These are phyloP conservation scores for Neckera pumila DNA, from an alignment of 225 moss, liverwort and hornwort genomes.

Conservation along the genomic window DNA sequence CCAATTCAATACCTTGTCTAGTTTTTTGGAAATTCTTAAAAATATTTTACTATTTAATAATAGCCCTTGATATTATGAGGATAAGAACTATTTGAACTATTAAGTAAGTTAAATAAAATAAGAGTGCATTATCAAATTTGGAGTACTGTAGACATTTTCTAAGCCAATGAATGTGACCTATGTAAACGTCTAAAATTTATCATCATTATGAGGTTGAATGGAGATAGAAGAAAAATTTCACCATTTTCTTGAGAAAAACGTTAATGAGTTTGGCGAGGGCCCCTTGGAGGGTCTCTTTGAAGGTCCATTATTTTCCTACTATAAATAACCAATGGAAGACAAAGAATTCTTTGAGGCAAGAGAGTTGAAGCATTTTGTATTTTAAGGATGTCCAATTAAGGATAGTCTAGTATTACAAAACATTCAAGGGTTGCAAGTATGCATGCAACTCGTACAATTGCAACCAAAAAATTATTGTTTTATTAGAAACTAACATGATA, in stretches of 20 bases:
- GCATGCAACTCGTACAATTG: no score
- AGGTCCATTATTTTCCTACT: no score
- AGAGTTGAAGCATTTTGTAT: neutral
- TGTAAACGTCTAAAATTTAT: neutral
- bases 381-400: neutral
- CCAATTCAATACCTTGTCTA: no score
- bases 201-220: neutral
- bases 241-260: neutral
- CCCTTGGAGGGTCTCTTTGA: neutral
- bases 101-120: neutral
- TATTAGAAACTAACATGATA: no score
- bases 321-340: neutral
- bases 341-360: neutral
- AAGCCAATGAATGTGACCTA: neutral
- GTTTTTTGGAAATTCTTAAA: no score
- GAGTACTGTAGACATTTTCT: neutral
- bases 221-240: rapidly evolving
- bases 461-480: no score
- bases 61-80: no score
- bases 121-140: neutral
- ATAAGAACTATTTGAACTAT: neutral
- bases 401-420: no score
- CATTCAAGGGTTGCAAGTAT: no score
- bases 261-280: no score
- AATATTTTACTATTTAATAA: no score